A percentile compares a stretch with the other conserved stretches of the same genome.
Conservation (phyloP, 768 basidiomycete genomes). For the Mycena rebaudengoi region DNA sequence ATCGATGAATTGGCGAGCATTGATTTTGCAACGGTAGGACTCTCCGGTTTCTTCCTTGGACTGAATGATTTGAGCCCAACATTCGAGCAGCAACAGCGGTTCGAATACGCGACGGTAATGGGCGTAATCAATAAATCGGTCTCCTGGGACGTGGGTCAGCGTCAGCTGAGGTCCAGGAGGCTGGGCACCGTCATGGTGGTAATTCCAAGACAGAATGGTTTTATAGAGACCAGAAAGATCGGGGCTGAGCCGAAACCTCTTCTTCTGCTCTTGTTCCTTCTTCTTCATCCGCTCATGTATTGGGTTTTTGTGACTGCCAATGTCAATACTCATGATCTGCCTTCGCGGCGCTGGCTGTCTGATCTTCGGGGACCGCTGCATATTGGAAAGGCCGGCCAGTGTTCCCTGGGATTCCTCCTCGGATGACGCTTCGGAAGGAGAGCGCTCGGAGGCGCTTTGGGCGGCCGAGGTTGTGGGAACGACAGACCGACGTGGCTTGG, state of each 20-base stretch:
- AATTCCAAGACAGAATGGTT: conserved; percentile 86
- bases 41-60: conserved; percentile 74
- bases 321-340: conserved; percentile 69
- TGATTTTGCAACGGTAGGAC: conserved; percentile 68
- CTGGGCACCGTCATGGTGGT: conserved; percentile 67
- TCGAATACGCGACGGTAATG: conserved; percentile 83
- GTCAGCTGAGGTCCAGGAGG: conserved; percentile 62
- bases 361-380: conserved; percentile 69
- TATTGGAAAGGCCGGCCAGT: conserved; percentile 62
- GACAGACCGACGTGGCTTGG: conserved; percentile 24
- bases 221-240: conserved; percentile 84
- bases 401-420: conserved; percentile 49
- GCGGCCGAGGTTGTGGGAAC: conserved; percentile 29
- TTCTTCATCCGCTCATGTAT: conserved; percentile 60
- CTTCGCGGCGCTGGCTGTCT: conserved; percentile 61
- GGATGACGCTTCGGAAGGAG: too few species aligned
- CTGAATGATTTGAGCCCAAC: conserved; percentile 87
- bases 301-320: conserved; percentile 54
- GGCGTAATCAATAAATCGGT: conserved; percentile 66
- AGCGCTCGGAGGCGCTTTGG: too few species aligned
- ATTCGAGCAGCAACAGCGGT: conserved; percentile 87
- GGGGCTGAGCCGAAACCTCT: conserved; percentile 78
- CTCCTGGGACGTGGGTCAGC: conserved; percentile 60
- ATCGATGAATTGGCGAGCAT: conserved; percentile 75
- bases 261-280: conserved; percentile 64